phyloP scores from a whole-genome alignment of 1,139 yeast genomes.

The Taphrina deformans region DNA sequence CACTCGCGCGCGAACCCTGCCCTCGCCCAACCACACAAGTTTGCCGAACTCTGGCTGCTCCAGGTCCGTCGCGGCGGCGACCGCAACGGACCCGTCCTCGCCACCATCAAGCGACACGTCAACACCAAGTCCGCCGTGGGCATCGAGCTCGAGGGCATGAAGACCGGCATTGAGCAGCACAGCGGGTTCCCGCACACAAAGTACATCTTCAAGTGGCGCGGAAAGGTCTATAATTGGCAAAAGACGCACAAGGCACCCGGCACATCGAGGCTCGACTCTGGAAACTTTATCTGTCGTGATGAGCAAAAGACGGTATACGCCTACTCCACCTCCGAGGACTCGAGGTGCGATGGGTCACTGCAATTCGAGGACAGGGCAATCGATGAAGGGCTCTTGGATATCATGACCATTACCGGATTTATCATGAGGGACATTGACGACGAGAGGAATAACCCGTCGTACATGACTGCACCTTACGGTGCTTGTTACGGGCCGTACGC shows the following conservation, averaged over 20 bases:
- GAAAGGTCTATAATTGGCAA: not conserved
- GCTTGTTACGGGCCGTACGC: constrained; percentile 19
- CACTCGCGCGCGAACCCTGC: constrained; percentile 7
- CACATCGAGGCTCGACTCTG: constrained; percentile 1
- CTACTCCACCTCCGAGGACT: constrained; percentile 12
- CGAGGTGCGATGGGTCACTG: constrained; percentile 18
- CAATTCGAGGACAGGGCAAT: constrained; percentile 10
- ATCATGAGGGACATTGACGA: constrained; percentile 14
- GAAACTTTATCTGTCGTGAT: constrained; percentile 9
- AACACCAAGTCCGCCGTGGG: constrained; percentile 20
- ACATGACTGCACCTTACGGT: not conserved
- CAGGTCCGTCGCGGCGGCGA: constrained; percentile 16
- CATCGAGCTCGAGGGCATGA: constrained; percentile 7
- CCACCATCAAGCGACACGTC: constrained; percentile 12
- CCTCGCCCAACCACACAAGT: not conserved
- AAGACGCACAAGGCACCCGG: constrained; percentile 20
- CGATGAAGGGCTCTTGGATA: constrained; percentile 9
- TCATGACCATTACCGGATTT: constrained; percentile 17
- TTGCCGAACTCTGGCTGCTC: not conserved
- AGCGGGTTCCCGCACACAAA: constrained; percentile 14
- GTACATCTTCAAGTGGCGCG: constrained; percentile 8
- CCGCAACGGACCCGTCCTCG: constrained; percentile 12
- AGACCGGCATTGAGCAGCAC: constrained; percentile 18
- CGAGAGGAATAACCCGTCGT: constrained; percentile 2
- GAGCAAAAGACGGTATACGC: constrained; percentile 5